These are phyloP conservation scores for Saccharomyces hybrid DNA, from an alignment of 1,139 yeast species.

Conservation along the genomic window DNA sequence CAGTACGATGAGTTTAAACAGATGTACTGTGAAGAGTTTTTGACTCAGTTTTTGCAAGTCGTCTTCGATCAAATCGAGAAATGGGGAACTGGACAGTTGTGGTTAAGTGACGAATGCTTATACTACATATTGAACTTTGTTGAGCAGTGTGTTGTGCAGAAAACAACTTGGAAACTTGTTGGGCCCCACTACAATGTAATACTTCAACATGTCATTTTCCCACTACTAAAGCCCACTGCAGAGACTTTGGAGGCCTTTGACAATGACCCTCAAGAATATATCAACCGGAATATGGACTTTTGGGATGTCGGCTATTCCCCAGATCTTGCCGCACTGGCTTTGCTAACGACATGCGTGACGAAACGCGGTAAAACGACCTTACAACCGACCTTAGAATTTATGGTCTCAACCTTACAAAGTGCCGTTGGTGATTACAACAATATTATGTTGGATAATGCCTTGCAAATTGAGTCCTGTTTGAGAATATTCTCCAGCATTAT, in stretches of 20 bases:
- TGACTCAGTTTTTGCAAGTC: slow-evolving; percentile 65
- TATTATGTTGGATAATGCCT: slow-evolving; percentile 52
- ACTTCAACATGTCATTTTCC: slow-evolving; percentile 68
- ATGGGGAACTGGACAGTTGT: slow-evolving; percentile 59
- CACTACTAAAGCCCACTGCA: slow-evolving; percentile 66
- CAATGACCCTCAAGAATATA: slow-evolving; percentile 84
- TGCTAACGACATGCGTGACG: slow-evolving; percentile 57
- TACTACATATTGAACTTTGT: slow-evolving; percentile 63
- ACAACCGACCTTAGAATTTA: slow-evolving; percentile 56
- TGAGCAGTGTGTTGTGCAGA: slow-evolving; percentile 61
- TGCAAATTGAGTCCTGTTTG: slow-evolving; percentile 71
- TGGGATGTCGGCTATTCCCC: slow-evolving; percentile 54
- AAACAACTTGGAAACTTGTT: slow-evolving; percentile 60
- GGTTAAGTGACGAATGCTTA: slow-evolving; percentile 64
- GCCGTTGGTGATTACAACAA: slow-evolving; percentile 32
- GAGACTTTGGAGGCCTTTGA: slow-evolving; percentile 69
- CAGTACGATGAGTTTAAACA: slow-evolving; percentile 44
- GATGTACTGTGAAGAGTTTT: slow-evolving; percentile 45
- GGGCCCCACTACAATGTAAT: slow-evolving; percentile 63
- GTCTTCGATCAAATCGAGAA: slow-evolving; percentile 58
- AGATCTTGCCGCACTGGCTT: slow-evolving; percentile 59
- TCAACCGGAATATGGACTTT: slow-evolving; percentile 67
- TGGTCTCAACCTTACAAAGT: slow-evolving; percentile 44
- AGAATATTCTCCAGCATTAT: slow-evolving; percentile 71
- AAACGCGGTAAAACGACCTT: slow-evolving; percentile 58